phyloP scores from a whole-genome alignment of 2,329 filamentous ascomycete species.

The Paecilomyces variotii region DNA sequence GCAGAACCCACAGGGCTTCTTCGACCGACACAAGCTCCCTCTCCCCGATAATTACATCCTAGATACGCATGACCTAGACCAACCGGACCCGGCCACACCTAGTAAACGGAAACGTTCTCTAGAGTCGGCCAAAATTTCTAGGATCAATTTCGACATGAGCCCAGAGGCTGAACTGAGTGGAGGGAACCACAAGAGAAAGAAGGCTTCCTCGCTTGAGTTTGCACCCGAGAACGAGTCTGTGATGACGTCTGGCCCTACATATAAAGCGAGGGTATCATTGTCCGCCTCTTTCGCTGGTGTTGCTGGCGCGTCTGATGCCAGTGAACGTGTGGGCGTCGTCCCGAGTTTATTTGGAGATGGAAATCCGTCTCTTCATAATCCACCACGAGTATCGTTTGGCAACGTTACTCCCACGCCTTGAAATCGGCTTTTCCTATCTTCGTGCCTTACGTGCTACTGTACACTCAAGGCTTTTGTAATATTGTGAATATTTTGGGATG shows the following conservation, averaged over 20 bases:
- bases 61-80: background rate
- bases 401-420: background rate
- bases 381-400: background rate
- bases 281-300: background rate
- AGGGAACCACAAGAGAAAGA: constrained; percentile 6
- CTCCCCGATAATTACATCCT: constrained; percentile 22
- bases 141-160: constrained; percentile 6
- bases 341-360: background rate
- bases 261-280: background rate
- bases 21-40: constrained; percentile 30
- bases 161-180: background rate
- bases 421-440: background rate
- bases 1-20: constrained; percentile 23
- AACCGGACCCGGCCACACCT: background rate
- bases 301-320: background rate
- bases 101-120: background rate
- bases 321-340: background rate
- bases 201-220: constrained; percentile 4
- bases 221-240: constrained; percentile 10
- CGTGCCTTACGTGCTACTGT: too few species aligned
- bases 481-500: too few species aligned
- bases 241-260: constrained; percentile 2
- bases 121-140: background rate
- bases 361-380: background rate
- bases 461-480: too few species aligned